Conservation (phyloP, 345 rosid species). For the Populus tremula region DNA sequence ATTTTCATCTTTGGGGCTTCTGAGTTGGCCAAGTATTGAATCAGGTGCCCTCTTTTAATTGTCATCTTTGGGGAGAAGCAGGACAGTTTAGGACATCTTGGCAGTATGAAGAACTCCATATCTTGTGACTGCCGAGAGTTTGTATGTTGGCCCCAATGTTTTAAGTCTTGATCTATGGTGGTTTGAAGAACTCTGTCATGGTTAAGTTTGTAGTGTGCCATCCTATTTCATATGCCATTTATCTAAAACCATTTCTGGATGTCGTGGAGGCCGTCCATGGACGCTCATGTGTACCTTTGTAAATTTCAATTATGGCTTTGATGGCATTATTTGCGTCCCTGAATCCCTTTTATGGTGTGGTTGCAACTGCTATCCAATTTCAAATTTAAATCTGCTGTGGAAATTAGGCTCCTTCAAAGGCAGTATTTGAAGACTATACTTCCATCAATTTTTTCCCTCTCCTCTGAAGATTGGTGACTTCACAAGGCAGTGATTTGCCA, state of each 20-base stretch:
- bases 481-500: background rate
- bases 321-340: background rate
- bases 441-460: too few species aligned
- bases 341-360: background rate
- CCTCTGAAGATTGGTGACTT: background rate
- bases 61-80: slow-evolving; percentile 30
- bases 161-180: slow-evolving; percentile 38
- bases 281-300: slow-evolving; percentile 13
- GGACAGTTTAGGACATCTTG: slow-evolving; percentile 30
- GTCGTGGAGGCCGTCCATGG: slow-evolving; percentile 9
- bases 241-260: slow-evolving; percentile 27
- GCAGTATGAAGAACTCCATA: slow-evolving; percentile 36
- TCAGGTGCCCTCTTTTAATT: slow-evolving; percentile 40
- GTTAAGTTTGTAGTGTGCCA: slow-evolving; percentile 32
- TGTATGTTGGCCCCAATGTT: slow-evolving; percentile 39
- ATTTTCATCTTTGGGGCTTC: slow-evolving; percentile 20
- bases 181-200: slow-evolving; percentile 40
- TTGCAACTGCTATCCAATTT: background rate
- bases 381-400: background rate
- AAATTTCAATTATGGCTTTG: slow-evolving; percentile 25
- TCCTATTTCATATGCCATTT: slow-evolving; percentile 27
- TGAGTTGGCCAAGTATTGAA: slow-evolving; percentile 28
- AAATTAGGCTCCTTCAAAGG: too few species aligned
- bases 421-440: too few species aligned
- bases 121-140: slow-evolving; percentile 39